phyloP scores from a whole-genome alignment of 73 alveolate species.

The Paramecium primaurelia region DNA sequence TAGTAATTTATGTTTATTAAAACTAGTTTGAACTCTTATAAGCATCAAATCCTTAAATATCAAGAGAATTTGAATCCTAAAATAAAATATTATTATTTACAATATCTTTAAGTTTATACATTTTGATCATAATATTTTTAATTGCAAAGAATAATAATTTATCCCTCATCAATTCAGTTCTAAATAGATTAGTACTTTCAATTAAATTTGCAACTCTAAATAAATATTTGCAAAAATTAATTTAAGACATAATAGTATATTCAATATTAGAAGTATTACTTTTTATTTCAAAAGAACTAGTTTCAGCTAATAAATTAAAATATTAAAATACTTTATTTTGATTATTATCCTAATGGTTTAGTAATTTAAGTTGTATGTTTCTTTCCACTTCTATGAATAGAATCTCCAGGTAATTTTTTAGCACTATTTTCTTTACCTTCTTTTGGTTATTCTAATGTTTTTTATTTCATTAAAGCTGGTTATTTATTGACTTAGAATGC shows the following conservation, averaged over 20 bases:
- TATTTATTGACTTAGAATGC: background rate
- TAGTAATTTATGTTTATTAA: background rate
- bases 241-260: slow-evolving; percentile 26
- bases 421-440: background rate
- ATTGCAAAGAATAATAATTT: slow-evolving; percentile 31
- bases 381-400: slow-evolving; percentile 1
- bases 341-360: background rate
- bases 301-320: background rate
- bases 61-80: slow-evolving; percentile 5
- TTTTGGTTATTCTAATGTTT: slow-evolving; percentile 1
- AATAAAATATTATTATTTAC: background rate
- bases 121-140: slow-evolving; percentile 56
- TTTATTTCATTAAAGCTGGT: background rate
- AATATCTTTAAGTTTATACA: slow-evolving; percentile 12
- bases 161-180: background rate
- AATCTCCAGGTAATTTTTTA: background rate
- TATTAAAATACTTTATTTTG: background rate
- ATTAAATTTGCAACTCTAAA: slow-evolving; percentile 33
- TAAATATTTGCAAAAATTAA: slow-evolving; percentile 56
- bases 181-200: background rate
- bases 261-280: background rate
- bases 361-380: background rate
- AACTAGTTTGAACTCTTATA: background rate
- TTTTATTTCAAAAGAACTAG: background rate
- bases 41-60: background rate